Evolutionary conservation across 257 asterid species (phyloP), one percentile per base, ranked within the genome.

Genomic region (Ilex aquifolium): DNA sequence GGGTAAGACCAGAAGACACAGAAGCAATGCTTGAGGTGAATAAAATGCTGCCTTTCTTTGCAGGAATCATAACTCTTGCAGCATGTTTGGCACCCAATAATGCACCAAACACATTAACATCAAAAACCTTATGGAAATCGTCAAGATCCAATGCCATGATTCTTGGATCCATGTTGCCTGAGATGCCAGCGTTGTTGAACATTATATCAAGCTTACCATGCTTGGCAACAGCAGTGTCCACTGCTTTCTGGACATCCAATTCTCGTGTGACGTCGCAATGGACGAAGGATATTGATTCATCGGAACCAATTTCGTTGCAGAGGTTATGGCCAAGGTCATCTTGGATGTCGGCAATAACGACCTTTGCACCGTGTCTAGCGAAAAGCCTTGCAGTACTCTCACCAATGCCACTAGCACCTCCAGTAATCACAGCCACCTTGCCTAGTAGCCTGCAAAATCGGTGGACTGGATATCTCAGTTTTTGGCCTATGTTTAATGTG

Each of bases 221-320:
- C 5, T 63, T 68, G 49, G 80, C 69, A 6, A 80, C 63, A 5
- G 79, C 76, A 10, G 56, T 13, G 49, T 77, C 68, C 14, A 80
- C 76, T 32, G 64, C 73, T 46, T 55, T 39, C 7, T 36, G 42
- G 0, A 83, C 72, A 15, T 80, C 70, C 2, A 31, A 0, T 36
- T 83, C 86, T 2, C n/a, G 31, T 4, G 77, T 72, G 0, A 80
- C 77, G 54, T 83, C 84, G 48, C 81, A 77, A 49, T 77, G 84
- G 31, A 77, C 67, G 48, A 56, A 81, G 39, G 77, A 65, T 4
- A 67, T 65, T 49, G 42, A 64, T 7, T 69, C 61, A 2, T 30
- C 27, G 15, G 65, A 2, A 7, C 77, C 72, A 15, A 78, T 40
- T 15, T 67, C 48, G 1, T 53, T n/a, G 52, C 68, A 67, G 10